Evolutionary conservation across 1,284 basidiomycete species (phyloP).

Genomic region (Sanghuangporus weigelae): DNA sequence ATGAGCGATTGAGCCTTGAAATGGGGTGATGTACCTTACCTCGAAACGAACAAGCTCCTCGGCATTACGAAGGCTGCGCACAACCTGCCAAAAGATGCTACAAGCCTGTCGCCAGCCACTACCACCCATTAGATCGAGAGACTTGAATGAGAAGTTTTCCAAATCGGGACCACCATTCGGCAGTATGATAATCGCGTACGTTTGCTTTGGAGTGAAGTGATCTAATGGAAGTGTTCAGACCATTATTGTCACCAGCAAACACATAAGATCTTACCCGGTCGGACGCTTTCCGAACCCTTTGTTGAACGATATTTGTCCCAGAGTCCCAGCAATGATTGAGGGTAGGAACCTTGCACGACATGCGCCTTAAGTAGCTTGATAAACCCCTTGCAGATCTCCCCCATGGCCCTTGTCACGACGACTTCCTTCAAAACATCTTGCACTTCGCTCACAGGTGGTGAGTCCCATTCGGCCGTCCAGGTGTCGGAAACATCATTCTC

Average conservation of each 20-base stretch:
- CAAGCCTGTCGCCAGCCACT: conserved; percentile 82
- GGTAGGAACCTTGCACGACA: conserved; percentile 83
- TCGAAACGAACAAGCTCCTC: conserved; percentile 83
- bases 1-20: conserved; percentile 2
- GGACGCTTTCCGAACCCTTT: conserved; percentile 77
- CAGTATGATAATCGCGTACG: conserved; percentile 85
- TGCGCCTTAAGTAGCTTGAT: conserved; percentile 74
- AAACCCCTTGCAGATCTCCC: conserved; percentile 68
- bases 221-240: conserved; percentile 31
- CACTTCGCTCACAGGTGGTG: conserved; percentile 63
- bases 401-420: conserved; percentile 77
- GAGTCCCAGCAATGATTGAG: conserved; percentile 65
- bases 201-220: conserved; percentile 66
- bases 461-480: conserved; percentile 35
- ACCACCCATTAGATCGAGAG: conserved; percentile 34
- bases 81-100: conserved; percentile 88
- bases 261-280: conserved; percentile 61
- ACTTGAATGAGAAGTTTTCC: conserved; percentile 70
- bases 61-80: conserved; percentile 69
- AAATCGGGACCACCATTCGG: conserved; percentile 87
- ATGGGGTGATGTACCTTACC: conserved; percentile 41
- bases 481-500: conserved; percentile 15
- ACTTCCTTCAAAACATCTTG: conserved; percentile 85
- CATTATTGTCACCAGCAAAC: neutral
- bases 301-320: conserved; percentile 81